These are phyloP conservation scores for Elsinoe arachidis DNA, from an alignment of 2,329 filamentous ascomycete genomes.

Conservation along the genomic window DNA sequence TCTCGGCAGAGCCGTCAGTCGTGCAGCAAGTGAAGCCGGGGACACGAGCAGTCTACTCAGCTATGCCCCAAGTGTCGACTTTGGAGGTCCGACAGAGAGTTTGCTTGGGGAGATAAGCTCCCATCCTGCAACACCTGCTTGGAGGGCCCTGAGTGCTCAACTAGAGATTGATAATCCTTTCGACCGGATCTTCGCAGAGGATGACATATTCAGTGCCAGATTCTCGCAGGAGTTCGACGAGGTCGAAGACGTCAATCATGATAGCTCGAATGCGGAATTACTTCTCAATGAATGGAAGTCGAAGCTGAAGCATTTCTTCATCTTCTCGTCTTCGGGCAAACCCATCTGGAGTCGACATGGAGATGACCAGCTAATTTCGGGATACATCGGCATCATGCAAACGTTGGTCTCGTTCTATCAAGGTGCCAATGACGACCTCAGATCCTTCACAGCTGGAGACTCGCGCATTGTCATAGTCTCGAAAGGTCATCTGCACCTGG, in stretches of 20 bases:
- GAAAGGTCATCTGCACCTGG: slow-evolving; percentile 81
- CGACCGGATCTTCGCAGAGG: slow-evolving; percentile 42
- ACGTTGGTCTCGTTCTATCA: slow-evolving; percentile 98
- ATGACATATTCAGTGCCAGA: slow-evolving; percentile 46
- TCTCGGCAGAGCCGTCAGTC: slow-evolving; percentile 36
- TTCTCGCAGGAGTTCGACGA: slow-evolving; percentile 74
- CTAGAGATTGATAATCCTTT: slow-evolving; percentile 52
- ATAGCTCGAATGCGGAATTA: slow-evolving; percentile 46
- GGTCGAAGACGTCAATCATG: slow-evolving; percentile 51
- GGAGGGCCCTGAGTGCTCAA: slow-evolving; percentile 58
- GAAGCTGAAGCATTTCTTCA: slow-evolving; percentile 95
- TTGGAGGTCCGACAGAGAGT: slow-evolving; percentile 67
- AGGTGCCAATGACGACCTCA: slow-evolving; percentile 64
- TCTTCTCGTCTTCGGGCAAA: slow-evolving; percentile 90
- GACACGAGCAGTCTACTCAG: slow-evolving; percentile 60
- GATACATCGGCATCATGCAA: slow-evolving; percentile 89
- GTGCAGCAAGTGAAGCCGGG: slow-evolving; percentile 47
- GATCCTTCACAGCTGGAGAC: slow-evolving; percentile 77
- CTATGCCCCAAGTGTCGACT: slow-evolving; percentile 54
- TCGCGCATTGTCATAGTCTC: slow-evolving; percentile 79
- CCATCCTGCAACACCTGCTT: slow-evolving; percentile 57
- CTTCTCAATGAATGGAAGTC: slow-evolving; percentile 71
- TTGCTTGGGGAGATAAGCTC: slow-evolving; percentile 63
- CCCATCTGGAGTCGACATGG: slow-evolving; percentile 96
- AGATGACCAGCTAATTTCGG: slow-evolving; percentile 79